Conservation (phyloP, 345 rosid genomes). For the Syzygium grande region DNA sequence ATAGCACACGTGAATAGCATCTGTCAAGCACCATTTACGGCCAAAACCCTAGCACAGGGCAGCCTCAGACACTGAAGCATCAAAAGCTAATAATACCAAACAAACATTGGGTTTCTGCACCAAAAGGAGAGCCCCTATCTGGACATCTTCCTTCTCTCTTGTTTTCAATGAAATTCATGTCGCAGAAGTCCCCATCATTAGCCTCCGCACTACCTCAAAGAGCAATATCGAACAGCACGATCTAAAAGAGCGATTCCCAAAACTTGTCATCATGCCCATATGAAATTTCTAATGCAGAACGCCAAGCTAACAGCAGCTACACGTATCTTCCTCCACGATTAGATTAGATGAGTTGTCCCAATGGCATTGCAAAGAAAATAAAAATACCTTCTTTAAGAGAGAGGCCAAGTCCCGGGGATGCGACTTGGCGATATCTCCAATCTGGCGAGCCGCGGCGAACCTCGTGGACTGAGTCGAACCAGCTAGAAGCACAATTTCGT, state of each 20-base stretch:
- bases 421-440: conserved; percentile 89
- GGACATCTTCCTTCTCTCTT: neutral
- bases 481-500: conserved; percentile 30
- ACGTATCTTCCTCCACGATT: neutral
- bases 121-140: neutral
- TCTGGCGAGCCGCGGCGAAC: conserved; percentile 94
- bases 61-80: neutral
- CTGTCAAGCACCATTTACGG: neutral
- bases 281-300: neutral
- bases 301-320: neutral
- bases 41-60: neutral
- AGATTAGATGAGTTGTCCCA: neutral
- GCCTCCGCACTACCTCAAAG: neutral
- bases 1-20: neutral
- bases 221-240: neutral
- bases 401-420: conserved; percentile 93
- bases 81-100: neutral
- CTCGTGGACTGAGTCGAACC: conserved; percentile 98
- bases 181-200: neutral
- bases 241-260: neutral
- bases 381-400: conserved; percentile 73
- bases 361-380: neutral
- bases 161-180: neutral
- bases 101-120: neutral
- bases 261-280: neutral